These are phyloP conservation scores for Juglanconis sp. DNA, from an alignment of 2,329 filamentous ascomycete species.

Conservation along the genomic window DNA sequence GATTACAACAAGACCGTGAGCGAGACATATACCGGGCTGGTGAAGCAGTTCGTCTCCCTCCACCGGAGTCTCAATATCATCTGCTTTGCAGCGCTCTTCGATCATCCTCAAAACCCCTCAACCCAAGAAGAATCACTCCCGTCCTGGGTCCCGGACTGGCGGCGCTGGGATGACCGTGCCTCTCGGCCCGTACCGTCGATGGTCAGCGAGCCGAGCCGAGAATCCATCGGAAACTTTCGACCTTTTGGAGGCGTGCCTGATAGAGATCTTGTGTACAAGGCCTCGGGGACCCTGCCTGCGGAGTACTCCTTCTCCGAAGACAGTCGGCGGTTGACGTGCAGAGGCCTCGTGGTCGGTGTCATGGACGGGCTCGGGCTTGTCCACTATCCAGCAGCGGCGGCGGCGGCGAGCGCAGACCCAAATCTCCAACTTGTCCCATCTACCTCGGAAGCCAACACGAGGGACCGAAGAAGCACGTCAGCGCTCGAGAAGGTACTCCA, in stretches of 20 bases:
- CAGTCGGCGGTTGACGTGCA: background rate
- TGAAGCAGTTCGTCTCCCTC: background rate
- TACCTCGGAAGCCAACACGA: background rate
- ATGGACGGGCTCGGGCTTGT: background rate
- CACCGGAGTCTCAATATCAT: constrained; percentile 1
- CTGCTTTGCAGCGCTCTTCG: background rate
- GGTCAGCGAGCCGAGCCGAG: constrained; percentile 19
- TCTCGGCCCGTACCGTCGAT: constrained; percentile 12
- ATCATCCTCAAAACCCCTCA: no score
- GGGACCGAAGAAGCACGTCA: background rate
- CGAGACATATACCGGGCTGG: background rate
- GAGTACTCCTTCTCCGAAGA: background rate
- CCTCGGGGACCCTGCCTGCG: background rate
- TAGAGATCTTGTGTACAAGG: background rate
- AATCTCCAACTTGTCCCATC: background rate
- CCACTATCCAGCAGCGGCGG: background rate
- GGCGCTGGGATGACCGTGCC: background rate
- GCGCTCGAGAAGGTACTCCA: background rate
- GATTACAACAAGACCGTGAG: background rate
- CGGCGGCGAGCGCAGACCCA: background rate
- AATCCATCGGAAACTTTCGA: background rate
- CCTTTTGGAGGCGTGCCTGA: background rate
- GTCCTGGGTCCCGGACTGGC: background rate
- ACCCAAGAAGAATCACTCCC: background rate
- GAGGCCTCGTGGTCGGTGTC: background rate